Evolutionary conservation across 306 rosid genomes (phyloP), one percentile per base, ranked within the genome.

Genomic region (Nissolia schottii): DNA sequence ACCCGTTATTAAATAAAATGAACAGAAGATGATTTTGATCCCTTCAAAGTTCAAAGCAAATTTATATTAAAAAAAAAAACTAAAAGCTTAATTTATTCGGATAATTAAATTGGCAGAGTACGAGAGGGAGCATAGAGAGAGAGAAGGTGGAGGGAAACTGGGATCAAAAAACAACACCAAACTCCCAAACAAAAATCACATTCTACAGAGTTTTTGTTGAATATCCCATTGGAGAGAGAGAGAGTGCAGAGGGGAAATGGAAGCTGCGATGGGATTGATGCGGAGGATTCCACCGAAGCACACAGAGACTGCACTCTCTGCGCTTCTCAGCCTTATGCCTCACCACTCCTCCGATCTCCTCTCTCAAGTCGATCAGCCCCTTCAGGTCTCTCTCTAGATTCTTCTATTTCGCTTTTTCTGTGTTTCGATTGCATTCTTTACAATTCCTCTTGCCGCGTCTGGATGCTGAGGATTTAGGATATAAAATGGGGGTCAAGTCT

Each of bases 221-320:
- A 37, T 37, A 12, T 37, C n/a, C 3, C 13, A 49, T 18, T 18
- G 53, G 38, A 28, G 64, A 49, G 49, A 22, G 49, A 37, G 40
- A 48, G 35, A 53, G 34, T 15, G 25, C 60, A 55, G 31, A 61
- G 38, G 23, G 57, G 43, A 48, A 94, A 94, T 94, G 98, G 96
- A 94, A 58, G 98, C 96, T 59, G 98, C 97, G 22, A 87, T 94
- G 96, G 97, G 96, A 77, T 81, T 91, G 92, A 87, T 91, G 98
- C 70, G 98, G 43, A 67, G 98, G 82, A 85, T 91, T 61, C 97
- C 97, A 14, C 97, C 98, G 2, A 91, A 85, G 78, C 96, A 86
- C 83, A 87, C 87, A n/a, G 96, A 94, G 45, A 85, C 97, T 0
- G 92, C 96, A 55, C 97, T 91, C 51, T 91, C 98, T 2, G 97